Percentiles rank a stretch among this genome's conserved stretches.
These are phyloP conservation scores for Bertia moriformis DNA, from an alignment of 2,329 filamentous ascomycete species.

Conservation along the genomic window DNA sequence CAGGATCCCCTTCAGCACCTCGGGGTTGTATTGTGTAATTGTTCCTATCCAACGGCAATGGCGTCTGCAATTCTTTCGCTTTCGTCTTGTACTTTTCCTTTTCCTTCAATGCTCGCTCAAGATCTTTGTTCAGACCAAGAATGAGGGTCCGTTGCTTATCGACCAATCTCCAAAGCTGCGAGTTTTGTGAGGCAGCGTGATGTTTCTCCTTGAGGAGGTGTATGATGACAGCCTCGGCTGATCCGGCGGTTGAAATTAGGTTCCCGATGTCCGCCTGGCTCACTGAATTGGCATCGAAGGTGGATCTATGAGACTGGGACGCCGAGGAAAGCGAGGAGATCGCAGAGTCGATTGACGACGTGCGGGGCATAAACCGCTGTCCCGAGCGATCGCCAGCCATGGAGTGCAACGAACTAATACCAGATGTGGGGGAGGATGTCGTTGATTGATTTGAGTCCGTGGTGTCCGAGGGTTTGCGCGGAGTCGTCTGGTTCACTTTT, in stretches of 20 bases:
- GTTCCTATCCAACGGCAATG: slow-evolving; percentile 1
- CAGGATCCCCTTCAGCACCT: slow-evolving; percentile 7
- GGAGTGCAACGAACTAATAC: background rate
- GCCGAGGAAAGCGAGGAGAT: background rate
- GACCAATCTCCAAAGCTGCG: slow-evolving; percentile 85
- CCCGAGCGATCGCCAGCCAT: background rate
- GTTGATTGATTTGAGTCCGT: background rate
- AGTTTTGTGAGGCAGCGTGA: slow-evolving; percentile 74
- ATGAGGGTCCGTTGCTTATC: slow-evolving; percentile 95
- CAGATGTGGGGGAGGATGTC: background rate
- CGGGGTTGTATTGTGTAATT: slow-evolving; percentile 4
- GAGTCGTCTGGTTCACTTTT: background rate
- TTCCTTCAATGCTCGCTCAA: slow-evolving; percentile 80
- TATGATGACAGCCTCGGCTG: slow-evolving; percentile 74
- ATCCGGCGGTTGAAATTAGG: slow-evolving; percentile 72
- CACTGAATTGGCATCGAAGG: slow-evolving; percentile 18
- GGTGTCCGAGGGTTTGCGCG: background rate
- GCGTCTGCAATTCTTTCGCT: slow-evolving; percentile 56
- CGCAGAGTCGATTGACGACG: background rate
- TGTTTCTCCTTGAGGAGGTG: slow-evolving; percentile 86
- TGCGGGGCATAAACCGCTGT: slow-evolving; percentile 1
- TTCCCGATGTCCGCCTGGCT: slow-evolving; percentile 61
- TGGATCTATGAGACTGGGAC: background rate
- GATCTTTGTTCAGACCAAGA: slow-evolving; percentile 80
- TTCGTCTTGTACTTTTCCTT: slow-evolving; percentile 90